Conservation (phyloP, 1,139 yeast genomes). For the Sugiyamaella pinicola region DNA sequence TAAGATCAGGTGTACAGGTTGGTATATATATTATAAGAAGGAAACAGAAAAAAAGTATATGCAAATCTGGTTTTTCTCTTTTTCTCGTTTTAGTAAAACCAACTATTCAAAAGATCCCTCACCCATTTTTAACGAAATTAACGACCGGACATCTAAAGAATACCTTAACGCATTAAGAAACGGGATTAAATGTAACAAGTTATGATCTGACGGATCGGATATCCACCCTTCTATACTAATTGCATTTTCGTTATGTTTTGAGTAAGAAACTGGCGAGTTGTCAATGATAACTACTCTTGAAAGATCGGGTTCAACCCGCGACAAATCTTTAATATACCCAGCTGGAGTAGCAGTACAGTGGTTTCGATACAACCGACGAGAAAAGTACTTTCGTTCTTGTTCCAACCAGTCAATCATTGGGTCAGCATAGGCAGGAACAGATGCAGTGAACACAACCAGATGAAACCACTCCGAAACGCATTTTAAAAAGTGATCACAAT, state of each 20-base stretch:
- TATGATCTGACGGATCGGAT: constrained; percentile 87
- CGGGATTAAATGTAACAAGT: constrained; percentile 77
- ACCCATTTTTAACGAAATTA: constrained; percentile 76
- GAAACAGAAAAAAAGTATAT: not conserved
- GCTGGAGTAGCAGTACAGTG: constrained; percentile 69
- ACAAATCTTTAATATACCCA: constrained; percentile 86
- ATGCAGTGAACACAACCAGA: constrained; percentile 87
- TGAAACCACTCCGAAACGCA: constrained; percentile 87
- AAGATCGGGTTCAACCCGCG: constrained; percentile 57
- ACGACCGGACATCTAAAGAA: constrained; percentile 82
- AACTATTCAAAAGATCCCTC: constrained; percentile 57
- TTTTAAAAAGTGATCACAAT: constrained; percentile 77
- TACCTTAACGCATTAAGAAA: constrained; percentile 75
- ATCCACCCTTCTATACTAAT: constrained; percentile 97
- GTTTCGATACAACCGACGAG: constrained; percentile 70
- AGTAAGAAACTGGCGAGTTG: constrained; percentile 89
- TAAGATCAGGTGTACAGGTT: constrained; percentile 2
- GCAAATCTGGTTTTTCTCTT: no score
- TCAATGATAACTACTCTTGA: constrained; percentile 80
- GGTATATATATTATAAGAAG: no score
- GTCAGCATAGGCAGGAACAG: constrained; percentile 93
- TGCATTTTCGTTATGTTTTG: constrained; percentile 82
- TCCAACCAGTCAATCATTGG: constrained; percentile 93
- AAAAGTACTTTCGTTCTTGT: constrained; percentile 53
- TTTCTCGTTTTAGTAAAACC: no score